Evolutionary conservation across 371 early-diverging fungal genomes (phyloP), one percentile per base, ranked within the genome.

Genomic region (Apophysomyces variabilis): DNA sequence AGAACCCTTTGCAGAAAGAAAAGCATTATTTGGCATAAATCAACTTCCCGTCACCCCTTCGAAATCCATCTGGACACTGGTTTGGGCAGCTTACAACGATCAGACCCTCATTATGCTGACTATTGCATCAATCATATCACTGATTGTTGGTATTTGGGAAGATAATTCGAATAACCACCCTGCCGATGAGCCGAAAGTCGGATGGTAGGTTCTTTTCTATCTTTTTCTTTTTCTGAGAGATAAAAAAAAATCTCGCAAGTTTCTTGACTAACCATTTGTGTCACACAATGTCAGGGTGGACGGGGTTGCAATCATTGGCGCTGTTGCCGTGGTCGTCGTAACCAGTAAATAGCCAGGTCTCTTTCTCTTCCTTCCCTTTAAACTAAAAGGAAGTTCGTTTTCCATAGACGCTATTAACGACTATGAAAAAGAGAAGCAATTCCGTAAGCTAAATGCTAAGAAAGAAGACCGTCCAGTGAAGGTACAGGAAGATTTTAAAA

Each of bases 101-200:
- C 80, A 74, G 58, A 86, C 84, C 45, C 77, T 67, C 66, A 80
- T 93, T 37, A 74, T 94, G 65, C 76, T 94, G 38, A 82, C 87
- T 18, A 72, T 89, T 18, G 94, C 95, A 35, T 90, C 95, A 7
- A 44, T 94, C 26, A 85, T 94, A 16, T 92, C 95, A 1, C 81
- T 95, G 5, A 89, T 67, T n/a, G 80, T 93, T 39, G 96, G 96
- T 37, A 73, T 95, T 41, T 95, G 91, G 76, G 87, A 94, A 68
- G 92, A 93, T 65, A 75, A 76, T 46, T 80, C 80, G 37, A 70
- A 71, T 13, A 73, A 77, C 16, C 82, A 81, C 64, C 73, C 77
- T 26, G 65, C 64, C 45, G 75, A 73, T 62, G 86, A 86, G 57
- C 80, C 84, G 21, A 78, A 77, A 62, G 74, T 84, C 35, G 84